Base-by-base conservation (phyloP, 2,329 filamentous ascomycete species). In the Gaeumannomyces tritici region DNA sequence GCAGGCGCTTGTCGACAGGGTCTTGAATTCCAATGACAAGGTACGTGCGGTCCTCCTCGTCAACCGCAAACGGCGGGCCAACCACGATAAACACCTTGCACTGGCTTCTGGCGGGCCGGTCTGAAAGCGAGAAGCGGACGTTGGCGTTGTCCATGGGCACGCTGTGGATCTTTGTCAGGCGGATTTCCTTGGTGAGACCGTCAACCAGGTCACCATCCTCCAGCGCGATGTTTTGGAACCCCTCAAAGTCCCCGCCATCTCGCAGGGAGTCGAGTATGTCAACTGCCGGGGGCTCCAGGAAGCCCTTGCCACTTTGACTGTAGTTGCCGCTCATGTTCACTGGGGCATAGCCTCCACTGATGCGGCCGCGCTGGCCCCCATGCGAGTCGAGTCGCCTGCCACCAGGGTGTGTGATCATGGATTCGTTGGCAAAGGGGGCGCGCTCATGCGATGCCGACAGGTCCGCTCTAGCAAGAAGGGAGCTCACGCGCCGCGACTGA, bases 391-490 rank as follows among this genome's bases (percentile, higher is more conserved):
- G 82, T 64, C 89, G 83, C 66, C 88, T 85, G 18, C 80, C 79
- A 0, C 72, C 71, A 61, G 76, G 73, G 13, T 72, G 73, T 11
- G 76, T 69, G 11, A 75, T 70, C 3, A 73, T 79, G 66, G 72
- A 74, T 72, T 82, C 83, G 59, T 96, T 92, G 31, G 87, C 83
- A 70, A 96, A 96, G n/a, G 87, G 83, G 1, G 87, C 82, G 69
- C 90, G 83, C 67, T 96, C 92, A 66, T 93, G 90, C 21, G 89
- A 95, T 12, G 90, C 88, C 0, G 91, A 93, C 26, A 97, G 78
- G 71, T 97, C 93, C 35, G 90, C 89, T 69, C 93, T 83, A 21
- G 93, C 93, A 61, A 97, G 80, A 75, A 96, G 83, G 21, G 93
- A 98, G 76, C 95, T 99, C 29, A 98, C 89, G 60, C 95, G 85